phyloP scores from a whole-genome alignment of 2,329 filamentous ascomycete species.

The Coleophoma crateriformis region DNA sequence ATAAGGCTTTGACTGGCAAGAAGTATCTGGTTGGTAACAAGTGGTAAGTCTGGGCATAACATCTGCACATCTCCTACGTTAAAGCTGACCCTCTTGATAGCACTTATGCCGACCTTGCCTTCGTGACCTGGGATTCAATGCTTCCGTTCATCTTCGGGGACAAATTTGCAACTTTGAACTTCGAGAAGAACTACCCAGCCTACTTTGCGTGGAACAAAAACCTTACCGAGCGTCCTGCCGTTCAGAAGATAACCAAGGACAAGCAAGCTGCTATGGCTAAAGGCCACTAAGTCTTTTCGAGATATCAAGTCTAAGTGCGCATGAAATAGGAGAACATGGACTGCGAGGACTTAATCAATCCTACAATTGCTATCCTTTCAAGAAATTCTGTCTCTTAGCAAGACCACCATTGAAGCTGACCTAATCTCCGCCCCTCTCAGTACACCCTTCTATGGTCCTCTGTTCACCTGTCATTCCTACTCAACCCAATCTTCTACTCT shows the following conservation, averaged over 20 bases:
- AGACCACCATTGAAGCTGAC: no score
- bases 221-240: constrained; percentile 6
- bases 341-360: no score
- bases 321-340: no score
- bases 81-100: not conserved
- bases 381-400: no score
- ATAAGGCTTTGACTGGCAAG: constrained; percentile 28
- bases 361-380: no score
- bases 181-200: constrained; percentile 8
- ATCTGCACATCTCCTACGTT: not conserved
- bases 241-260: constrained; percentile 11
- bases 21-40: constrained; percentile 31
- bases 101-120: constrained; percentile 32
- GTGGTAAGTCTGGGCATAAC: not conserved
- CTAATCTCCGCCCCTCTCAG: no score
- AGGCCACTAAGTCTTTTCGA: not conserved
- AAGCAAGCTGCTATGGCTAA: constrained; percentile 3
- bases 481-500: no score
- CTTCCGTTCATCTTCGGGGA: constrained; percentile 1
- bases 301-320: no score
- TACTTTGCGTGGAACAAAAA: constrained; percentile 5
- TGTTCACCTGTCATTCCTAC: no score
- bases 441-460: no score
- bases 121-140: constrained; percentile 23
- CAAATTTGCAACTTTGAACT: not conserved